Percentiles rank a stretch among this genome's conserved stretches.
These are phyloP conservation scores for Exserohilum turcica DNA, from an alignment of 2,329 filamentous ascomycete species.

Conservation along the genomic window DNA sequence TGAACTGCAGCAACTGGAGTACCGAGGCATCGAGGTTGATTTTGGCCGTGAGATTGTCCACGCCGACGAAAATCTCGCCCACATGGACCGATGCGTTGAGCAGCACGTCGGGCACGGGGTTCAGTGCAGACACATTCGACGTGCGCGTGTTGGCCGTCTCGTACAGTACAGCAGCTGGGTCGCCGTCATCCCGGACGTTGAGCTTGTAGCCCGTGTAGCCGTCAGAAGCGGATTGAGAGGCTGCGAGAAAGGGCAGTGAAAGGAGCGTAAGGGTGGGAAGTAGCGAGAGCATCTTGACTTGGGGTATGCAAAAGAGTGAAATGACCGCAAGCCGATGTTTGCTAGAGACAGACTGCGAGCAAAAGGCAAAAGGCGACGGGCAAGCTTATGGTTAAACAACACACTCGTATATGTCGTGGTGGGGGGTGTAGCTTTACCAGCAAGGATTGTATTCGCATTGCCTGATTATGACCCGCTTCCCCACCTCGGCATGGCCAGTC, in stretches of 20 bases:
- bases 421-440: constrained; percentile 13
- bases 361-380: not conserved
- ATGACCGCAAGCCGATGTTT: constrained; percentile 32
- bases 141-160: constrained; percentile 59
- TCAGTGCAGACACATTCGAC: constrained; percentile 47
- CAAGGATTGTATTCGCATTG: constrained; percentile 29
- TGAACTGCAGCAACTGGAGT: constrained; percentile 63
- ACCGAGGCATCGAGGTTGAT: constrained; percentile 66
- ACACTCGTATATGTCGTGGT: constrained; percentile 19
- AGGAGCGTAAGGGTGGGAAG: constrained; percentile 36
- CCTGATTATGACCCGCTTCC: constrained; percentile 16
- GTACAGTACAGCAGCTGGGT: constrained; percentile 59
- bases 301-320: constrained; percentile 2
- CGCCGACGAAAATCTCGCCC: constrained; percentile 63
- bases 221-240: constrained; percentile 43
- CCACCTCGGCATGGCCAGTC: constrained; percentile 9
- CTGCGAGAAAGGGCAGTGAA: constrained; percentile 42
- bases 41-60: constrained; percentile 65
- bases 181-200: constrained; percentile 53
- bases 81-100: constrained; percentile 65
- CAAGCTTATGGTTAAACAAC: constrained; percentile 24
- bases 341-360: constrained; percentile 18
- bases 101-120: constrained; percentile 62
- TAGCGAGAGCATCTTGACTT: constrained; percentile 31
- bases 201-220: constrained; percentile 65